A percentile compares a stretch with the other conserved stretches of the same genome.
Conservation (phyloP, 179 eudicot genomes). For the Silene coronaria region DNA sequence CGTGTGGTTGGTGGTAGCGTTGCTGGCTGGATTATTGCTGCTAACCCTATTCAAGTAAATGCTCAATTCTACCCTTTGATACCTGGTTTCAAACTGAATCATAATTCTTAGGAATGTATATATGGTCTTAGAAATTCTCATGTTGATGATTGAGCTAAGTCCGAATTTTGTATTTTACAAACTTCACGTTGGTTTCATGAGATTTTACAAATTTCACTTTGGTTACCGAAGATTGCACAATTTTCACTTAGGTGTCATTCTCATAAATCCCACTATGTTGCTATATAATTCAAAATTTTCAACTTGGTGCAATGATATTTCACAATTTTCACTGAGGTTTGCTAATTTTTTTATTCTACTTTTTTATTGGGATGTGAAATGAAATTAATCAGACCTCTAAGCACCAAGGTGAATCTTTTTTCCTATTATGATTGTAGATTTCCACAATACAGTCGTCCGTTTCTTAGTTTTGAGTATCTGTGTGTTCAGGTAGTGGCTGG, state of each 20-base stretch:
- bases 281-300: too few species aligned
- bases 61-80: conserved; percentile 1
- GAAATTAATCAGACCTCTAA: not conserved
- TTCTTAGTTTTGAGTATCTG: not conserved
- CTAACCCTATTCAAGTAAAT: conserved; percentile 79
- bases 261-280: too few species aligned
- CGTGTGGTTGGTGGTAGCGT: conserved; percentile 86
- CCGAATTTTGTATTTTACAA: too few species aligned
- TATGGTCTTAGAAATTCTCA: not conserved
- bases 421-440: too few species aligned
- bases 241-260: too few species aligned
- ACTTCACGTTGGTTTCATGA: not conserved
- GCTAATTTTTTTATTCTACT: not conserved
- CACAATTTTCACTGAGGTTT: not conserved
- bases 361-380: not conserved
- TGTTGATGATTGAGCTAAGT: not conserved
- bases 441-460: not conserved
- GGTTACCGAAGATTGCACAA: not conserved
- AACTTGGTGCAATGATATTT: too few species aligned
- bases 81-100: not conserved
- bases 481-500: conserved; percentile 58
- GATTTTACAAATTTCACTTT: not conserved
- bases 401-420: not conserved
- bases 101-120: not conserved
- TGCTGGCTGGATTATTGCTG: conserved; percentile 75